These are phyloP conservation scores for Psilocybe cubensis DNA, from an alignment of 768 basidiomycete species.

Conservation along the genomic window DNA sequence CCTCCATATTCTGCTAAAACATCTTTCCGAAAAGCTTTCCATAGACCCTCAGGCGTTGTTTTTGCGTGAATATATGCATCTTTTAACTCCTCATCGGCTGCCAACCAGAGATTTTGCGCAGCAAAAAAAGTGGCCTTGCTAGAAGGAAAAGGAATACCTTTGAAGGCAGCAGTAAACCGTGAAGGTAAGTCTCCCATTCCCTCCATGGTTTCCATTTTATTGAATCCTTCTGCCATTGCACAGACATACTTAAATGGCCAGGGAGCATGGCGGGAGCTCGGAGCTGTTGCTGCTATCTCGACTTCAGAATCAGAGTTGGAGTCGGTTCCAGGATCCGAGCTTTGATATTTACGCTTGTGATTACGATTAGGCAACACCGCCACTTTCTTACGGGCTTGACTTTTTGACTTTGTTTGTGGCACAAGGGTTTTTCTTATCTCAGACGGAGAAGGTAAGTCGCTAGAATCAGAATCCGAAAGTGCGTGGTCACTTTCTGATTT, in stretches of 20 bases:
- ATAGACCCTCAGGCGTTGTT: not conserved
- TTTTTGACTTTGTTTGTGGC: too few relatives aligned
- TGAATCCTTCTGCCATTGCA: constrained; percentile 9
- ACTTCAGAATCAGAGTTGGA: not conserved
- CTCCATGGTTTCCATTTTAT: constrained; percentile 6
- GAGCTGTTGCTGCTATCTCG: not conserved
- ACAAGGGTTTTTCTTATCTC: too few relatives aligned
- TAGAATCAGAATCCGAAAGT: too few relatives aligned
- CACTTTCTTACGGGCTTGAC: not conserved
- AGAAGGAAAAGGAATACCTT: constrained; percentile 6
- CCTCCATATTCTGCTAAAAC: not conserved
- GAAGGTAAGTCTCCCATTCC: not conserved
- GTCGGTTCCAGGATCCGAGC: not conserved
- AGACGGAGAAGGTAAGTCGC: too few relatives aligned
- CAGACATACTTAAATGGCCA: constrained; percentile 12
- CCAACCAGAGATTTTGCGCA: not conserved
- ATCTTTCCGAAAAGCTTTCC: constrained; percentile 6
- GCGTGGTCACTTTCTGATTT: too few relatives aligned
- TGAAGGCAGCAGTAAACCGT: not conserved
- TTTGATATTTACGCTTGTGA: not conserved
- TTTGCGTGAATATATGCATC: not conserved
- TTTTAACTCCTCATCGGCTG: not conserved
- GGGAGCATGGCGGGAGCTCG: constrained; percentile 4
- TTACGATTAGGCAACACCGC: not conserved
- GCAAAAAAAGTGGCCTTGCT: constrained; percentile 3